Evolutionary conservation across 2,329 filamentous ascomycete genomes (phyloP).

Genomic region (Verticillium nonalfalfae): DNA sequence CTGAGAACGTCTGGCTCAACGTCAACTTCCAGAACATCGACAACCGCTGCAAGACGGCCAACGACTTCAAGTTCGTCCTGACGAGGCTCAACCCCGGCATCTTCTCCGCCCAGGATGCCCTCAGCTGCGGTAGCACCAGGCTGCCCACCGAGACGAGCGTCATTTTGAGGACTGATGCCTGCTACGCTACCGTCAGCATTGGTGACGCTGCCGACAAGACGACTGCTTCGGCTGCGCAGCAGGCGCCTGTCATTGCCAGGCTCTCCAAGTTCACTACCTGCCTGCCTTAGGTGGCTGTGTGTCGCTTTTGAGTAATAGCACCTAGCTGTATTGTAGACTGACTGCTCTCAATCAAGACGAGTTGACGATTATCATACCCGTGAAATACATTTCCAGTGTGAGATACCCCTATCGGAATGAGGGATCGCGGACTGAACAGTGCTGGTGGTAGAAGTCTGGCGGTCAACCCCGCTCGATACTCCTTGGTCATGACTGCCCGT

Average conservation of each 20-base stretch:
- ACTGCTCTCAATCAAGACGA: no score
- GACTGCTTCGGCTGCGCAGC: slow-evolving; percentile 44
- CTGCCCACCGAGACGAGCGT: slow-evolving; percentile 56
- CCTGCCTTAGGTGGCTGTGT: slow-evolving; percentile 21
- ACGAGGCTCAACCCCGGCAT: slow-evolving; percentile 53
- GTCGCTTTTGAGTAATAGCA: no score
- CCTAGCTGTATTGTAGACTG: no score
- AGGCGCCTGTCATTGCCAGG: slow-evolving; percentile 45
- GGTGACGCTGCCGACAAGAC: slow-evolving; percentile 46
- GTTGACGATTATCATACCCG: no score
- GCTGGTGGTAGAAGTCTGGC: no score
- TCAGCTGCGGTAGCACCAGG: slow-evolving; percentile 46
- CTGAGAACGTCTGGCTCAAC: slow-evolving; percentile 56
- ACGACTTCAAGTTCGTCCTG: slow-evolving; percentile 58
- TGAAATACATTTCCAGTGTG: no score
- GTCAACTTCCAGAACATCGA: slow-evolving; percentile 50
- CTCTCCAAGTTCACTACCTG: slow-evolving; percentile 40
- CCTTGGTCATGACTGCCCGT: no score
- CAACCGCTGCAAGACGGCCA: slow-evolving; percentile 37
- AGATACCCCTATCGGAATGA: no score
- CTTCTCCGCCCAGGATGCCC: slow-evolving; percentile 46
- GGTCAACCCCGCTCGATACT: no score
- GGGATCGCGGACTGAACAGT: no score
- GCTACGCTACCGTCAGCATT: slow-evolving; percentile 53
- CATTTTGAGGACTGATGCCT: slow-evolving; percentile 37